Conservation (phyloP, 2,329 filamentous ascomycete genomes). For the Thermothelomyces thermophilus region DNA sequence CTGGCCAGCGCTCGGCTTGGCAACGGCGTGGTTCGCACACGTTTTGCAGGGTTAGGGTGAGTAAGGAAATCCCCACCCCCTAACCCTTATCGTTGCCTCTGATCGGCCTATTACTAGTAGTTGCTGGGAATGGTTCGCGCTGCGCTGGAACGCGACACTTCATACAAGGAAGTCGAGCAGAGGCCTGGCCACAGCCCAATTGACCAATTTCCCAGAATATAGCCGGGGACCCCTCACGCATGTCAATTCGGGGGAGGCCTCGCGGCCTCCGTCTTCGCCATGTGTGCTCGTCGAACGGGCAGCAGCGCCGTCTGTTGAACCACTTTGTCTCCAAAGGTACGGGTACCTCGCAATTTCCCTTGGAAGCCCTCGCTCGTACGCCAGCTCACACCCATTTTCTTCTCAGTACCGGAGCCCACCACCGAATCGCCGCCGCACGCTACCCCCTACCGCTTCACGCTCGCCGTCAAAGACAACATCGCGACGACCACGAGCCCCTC, state of each 20-base stretch:
- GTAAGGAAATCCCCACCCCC: no score
- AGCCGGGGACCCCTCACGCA: neutral
- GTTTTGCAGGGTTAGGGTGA: no score
- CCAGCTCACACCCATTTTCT: no score
- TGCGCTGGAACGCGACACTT: no score
- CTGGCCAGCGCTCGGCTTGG: neutral
- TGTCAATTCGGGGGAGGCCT: conserved; percentile 19
- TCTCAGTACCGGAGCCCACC: conserved; percentile 1
- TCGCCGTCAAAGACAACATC: conserved; percentile 75
- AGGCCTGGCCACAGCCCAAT: no score
- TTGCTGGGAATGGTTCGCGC: no score
- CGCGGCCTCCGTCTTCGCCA: conserved; percentile 19
- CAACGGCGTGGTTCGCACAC: neutral
- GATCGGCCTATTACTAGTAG: no score
- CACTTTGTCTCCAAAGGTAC: conserved; percentile 24
- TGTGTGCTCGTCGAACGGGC: conserved; percentile 7
- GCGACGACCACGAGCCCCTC: conserved; percentile 65
- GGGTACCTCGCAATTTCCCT: neutral
- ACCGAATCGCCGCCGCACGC: neutral
- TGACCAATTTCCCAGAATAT: no score
- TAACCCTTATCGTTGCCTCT: no score
- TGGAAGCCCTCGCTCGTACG: no score
- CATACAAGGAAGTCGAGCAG: no score
- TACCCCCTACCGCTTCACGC: conserved; percentile 29
- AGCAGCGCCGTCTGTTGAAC: conserved; percentile 23